These are phyloP conservation scores for Erysiphe pulchra DNA, from an alignment of 2,329 filamentous ascomycete genomes.

Conservation along the genomic window DNA sequence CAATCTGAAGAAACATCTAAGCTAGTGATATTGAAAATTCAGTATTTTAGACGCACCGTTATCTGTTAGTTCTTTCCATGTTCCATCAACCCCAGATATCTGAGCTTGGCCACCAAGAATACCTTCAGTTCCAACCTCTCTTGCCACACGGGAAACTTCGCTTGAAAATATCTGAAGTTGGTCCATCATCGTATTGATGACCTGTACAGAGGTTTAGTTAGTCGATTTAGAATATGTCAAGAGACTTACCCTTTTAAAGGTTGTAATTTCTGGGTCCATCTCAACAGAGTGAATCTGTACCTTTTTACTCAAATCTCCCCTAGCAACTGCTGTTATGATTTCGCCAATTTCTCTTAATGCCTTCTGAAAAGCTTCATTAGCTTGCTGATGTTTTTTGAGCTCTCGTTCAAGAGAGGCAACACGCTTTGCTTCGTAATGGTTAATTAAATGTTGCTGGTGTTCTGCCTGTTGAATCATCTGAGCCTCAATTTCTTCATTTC, in stretches of 20 bases:
- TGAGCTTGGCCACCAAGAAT: conserved; percentile 81
- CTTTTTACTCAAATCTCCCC: conserved; percentile 88
- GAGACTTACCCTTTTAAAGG: conserved; percentile 62
- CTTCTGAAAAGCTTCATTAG: conserved; percentile 96
- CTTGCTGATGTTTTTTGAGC: conserved; percentile 88
- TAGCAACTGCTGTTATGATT: conserved; percentile 87
- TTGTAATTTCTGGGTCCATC: conserved; percentile 94
- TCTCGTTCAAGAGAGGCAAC: conserved; percentile 79
- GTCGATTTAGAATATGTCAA: neutral
- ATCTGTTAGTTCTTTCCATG: conserved; percentile 90
- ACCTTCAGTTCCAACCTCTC: conserved; percentile 89
- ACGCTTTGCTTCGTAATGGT: conserved; percentile 62
- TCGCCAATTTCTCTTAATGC: conserved; percentile 88
- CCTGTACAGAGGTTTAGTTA: conserved; percentile 5
- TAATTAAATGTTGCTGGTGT: conserved; percentile 58
- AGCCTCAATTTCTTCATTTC: conserved; percentile 63
- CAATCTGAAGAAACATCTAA: neutral
- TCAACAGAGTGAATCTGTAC: conserved; percentile 87
- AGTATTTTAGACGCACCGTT: conserved; percentile 27
- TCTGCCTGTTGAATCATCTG: conserved; percentile 70
- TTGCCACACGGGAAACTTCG: conserved; percentile 81
- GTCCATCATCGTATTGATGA: conserved; percentile 97
- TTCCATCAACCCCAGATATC: conserved; percentile 82
- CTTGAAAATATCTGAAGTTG: conserved; percentile 90
- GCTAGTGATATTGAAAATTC: neutral